Conservation (phyloP, 1,284 basidiomycete species). For the Pterulicium gracile region DNA sequence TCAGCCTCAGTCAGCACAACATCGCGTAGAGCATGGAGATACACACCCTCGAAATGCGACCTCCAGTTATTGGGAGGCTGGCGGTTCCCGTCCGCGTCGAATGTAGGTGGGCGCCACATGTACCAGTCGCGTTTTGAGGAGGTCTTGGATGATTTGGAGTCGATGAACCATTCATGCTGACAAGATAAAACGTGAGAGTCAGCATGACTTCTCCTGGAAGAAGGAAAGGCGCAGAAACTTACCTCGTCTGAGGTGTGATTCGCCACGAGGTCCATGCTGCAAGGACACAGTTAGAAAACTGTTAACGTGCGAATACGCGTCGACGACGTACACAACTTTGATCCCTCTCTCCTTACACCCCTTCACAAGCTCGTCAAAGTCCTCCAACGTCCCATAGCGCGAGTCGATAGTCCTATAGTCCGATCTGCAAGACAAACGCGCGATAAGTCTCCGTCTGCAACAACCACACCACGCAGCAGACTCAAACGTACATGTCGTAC, state of each 20-base stretch:
- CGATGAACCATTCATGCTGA: constrained; percentile 66
- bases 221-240: constrained; percentile 5
- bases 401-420: constrained; percentile 69
- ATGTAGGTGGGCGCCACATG: constrained; percentile 60
- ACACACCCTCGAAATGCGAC: constrained; percentile 49
- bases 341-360: constrained; percentile 55
- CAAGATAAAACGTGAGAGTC: neutral
- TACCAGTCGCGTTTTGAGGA: constrained; percentile 66
- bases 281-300: constrained; percentile 5
- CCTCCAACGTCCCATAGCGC: constrained; percentile 61
- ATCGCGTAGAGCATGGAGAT: neutral
- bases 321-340: constrained; percentile 48
- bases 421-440: constrained; percentile 25
- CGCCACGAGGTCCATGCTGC: constrained; percentile 70
- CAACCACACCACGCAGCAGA: neutral
- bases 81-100: constrained; percentile 38
- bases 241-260: constrained; percentile 73
- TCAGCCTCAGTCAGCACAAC: neutral
- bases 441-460: too few species aligned
- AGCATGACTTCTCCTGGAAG: too few species aligned
- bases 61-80: constrained; percentile 69
- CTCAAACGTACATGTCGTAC: constrained; percentile 45
- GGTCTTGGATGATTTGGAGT: constrained; percentile 47
- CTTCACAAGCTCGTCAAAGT: constrained; percentile 56
- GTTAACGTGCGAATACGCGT: constrained; percentile 4